These are phyloP conservation scores for Russula vinacea DNA, from an alignment of 768 basidiomycete genomes.

Conservation along the genomic window DNA sequence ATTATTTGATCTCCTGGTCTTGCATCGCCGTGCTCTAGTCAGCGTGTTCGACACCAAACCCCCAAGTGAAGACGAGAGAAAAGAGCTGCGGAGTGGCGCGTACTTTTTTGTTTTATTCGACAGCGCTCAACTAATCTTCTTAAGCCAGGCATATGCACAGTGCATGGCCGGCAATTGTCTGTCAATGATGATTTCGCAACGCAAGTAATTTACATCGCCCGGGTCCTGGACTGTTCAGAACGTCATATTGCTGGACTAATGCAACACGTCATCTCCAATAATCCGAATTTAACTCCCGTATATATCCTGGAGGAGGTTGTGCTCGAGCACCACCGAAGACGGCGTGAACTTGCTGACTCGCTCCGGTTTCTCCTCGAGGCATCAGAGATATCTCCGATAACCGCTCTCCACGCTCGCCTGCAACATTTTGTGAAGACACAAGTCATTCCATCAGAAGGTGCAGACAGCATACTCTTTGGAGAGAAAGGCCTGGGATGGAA, in stretches of 20 bases:
- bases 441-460: constrained; percentile 44
- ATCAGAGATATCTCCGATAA: constrained; percentile 46
- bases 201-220: constrained; percentile 74
- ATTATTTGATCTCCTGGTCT: constrained; percentile 70
- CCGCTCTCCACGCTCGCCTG: constrained; percentile 51
- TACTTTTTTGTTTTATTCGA: constrained; percentile 7
- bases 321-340: constrained; percentile 62
- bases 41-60: constrained; percentile 64
- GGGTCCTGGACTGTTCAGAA: constrained; percentile 80
- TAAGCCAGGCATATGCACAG: constrained; percentile 57
- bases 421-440: constrained; percentile 54
- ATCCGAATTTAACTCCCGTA: constrained; percentile 60
- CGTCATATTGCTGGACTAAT: constrained; percentile 70
- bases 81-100: constrained; percentile 65
- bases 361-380: constrained; percentile 66
- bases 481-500: constrained; percentile 50
- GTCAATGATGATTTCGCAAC: constrained; percentile 78
- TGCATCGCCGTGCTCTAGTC: constrained; percentile 60
- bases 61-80: constrained; percentile 60
- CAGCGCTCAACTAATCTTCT: not conserved
- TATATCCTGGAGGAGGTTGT: constrained; percentile 63
- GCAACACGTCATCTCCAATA: constrained; percentile 56
- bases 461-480: constrained; percentile 31
- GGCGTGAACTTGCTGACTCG: constrained; percentile 69
- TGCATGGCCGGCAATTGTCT: constrained; percentile 64